phyloP scores from a whole-genome alignment of 1,139 yeast genomes.

The Blastobotrys raffinosifermentans region DNA sequence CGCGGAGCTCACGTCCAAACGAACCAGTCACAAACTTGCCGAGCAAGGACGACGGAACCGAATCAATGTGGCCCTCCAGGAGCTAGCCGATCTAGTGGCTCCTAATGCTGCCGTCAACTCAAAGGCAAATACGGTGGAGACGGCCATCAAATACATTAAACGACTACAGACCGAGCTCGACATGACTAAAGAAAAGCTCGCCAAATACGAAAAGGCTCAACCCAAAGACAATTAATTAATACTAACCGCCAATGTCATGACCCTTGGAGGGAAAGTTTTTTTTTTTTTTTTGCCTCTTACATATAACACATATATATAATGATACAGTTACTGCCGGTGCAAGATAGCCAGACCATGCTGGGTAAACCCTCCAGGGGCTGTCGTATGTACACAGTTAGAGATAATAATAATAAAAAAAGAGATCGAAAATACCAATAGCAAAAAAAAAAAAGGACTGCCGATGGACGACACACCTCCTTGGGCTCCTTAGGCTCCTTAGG shows the following conservation, averaged over 20 bases:
- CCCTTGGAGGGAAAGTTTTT: too few species aligned
- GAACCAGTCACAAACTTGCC: constrained; percentile 82
- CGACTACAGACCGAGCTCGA: constrained; percentile 45
- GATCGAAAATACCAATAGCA: too few species aligned
- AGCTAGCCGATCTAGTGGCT: constrained; percentile 64
- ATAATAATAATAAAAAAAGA: too few species aligned
- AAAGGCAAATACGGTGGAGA: constrained; percentile 91
- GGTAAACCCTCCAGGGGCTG: too few species aligned
- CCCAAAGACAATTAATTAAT: not conserved
- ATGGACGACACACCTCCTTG: too few species aligned
- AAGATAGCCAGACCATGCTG: too few species aligned
- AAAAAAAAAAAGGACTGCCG: too few species aligned
- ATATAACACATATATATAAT: too few species aligned
- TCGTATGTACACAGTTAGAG: too few species aligned
- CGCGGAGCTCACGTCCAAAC: constrained; percentile 36
- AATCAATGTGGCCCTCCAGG: constrained; percentile 79
- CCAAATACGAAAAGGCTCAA: constrained; percentile 9
- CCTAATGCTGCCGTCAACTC: constrained; percentile 49
- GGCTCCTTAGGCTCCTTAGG: too few species aligned
- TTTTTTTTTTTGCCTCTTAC: too few species aligned
- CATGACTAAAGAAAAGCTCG: constrained; percentile 27
- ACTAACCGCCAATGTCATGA: not conserved
- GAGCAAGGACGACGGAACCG: constrained; percentile 95
- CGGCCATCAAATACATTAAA: constrained; percentile 68
- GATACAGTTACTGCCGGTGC: too few species aligned